Base-by-base conservation (phyloP, 306 rosid genomes). In the Purshia tridentata region DNA sequence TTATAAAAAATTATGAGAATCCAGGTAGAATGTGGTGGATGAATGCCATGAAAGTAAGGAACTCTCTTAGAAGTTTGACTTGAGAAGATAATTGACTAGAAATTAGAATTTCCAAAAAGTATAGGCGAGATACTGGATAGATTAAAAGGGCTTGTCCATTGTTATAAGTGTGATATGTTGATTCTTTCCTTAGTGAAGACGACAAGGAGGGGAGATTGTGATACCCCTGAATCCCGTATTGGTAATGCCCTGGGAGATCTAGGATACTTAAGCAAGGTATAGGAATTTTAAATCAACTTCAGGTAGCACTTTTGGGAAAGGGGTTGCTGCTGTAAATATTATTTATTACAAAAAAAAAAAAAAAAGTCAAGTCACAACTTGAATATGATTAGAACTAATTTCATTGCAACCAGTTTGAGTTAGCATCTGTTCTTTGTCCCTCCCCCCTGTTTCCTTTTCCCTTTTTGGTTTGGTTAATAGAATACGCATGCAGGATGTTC, bases 401-500 rank as follows among this genome's bases (percentile, higher is more conserved):
- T 61, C 12, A 20, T 46, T 55, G 40, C n/a, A 55, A 52, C 46
- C 39, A 37, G 29, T 55, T 22, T 75, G 44, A 53, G 78, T 54
- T 16, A n/a, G 58, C 39, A 37, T 50, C 23, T 10, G 11, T 16
- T 41, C 6, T 59, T n/a, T 57, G 63, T 58, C 42, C 15, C 52
- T 0, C 13, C 16, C 37, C 22, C 15, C 42, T 49, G 8, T 6
- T 58, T 9, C 4, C 39, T 7, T 54, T 29, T 55, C 15, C 9
- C 16, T 19, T n/a, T n/a, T 9, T 18, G 16, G 65, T 0, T 8
- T n/a, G 29, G 58, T 57, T 71, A 71, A 45, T 51, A 12, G 61
- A 57, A 29, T 74, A 15, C 50, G 5, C 52, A 10, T 63, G 51
- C 67, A 84, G 85, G 80, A 70, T 58, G 69, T 55, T 45, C 8